Evolutionary conservation across 2,329 filamentous ascomycete genomes (phyloP).

Genomic region (Arthrobotrys sphaeroides): DNA sequence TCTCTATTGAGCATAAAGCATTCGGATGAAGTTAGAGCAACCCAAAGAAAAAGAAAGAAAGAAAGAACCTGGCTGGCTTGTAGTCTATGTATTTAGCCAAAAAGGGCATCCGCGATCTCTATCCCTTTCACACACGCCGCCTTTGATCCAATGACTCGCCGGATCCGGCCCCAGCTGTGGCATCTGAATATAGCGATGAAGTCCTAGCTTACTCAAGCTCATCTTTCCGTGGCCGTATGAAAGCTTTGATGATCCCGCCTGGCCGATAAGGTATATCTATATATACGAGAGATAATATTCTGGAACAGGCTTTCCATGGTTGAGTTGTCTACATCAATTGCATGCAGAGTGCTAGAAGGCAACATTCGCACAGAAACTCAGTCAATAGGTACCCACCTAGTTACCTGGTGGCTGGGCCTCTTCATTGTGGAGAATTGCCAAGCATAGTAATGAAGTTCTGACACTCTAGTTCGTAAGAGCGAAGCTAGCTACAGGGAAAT

Average conservation of each 20-base stretch:
- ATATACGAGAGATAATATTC: neutral
- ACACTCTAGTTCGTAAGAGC: neutral
- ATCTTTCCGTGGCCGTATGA: neutral
- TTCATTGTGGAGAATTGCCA: neutral
- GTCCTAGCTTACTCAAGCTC: neutral
- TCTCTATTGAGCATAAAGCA: neutral
- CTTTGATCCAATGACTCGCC: neutral
- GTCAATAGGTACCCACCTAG: neutral
- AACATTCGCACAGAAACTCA: too few relatives aligned
- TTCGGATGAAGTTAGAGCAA: slow-evolving; percentile 29
- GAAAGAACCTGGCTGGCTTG: slow-evolving; percentile 24
- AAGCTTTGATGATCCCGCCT: neutral
- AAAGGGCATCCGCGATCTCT: slow-evolving; percentile 19
- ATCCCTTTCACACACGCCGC: neutral
- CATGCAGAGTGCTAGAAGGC: too few relatives aligned
- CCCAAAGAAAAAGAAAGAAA: neutral
- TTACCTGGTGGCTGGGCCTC: too few relatives aligned
- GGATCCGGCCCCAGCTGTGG: neutral
- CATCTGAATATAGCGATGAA: too few relatives aligned
- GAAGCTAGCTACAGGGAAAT: neutral
- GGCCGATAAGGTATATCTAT: neutral
- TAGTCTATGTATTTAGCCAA: slow-evolving; percentile 43
- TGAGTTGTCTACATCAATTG: neutral
- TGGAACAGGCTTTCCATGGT: slow-evolving; percentile 10
- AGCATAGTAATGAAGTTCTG: neutral